Base-by-base conservation (phyloP, 495 filamentous ascomycete species). In the Chaetomium tenue region DNA sequence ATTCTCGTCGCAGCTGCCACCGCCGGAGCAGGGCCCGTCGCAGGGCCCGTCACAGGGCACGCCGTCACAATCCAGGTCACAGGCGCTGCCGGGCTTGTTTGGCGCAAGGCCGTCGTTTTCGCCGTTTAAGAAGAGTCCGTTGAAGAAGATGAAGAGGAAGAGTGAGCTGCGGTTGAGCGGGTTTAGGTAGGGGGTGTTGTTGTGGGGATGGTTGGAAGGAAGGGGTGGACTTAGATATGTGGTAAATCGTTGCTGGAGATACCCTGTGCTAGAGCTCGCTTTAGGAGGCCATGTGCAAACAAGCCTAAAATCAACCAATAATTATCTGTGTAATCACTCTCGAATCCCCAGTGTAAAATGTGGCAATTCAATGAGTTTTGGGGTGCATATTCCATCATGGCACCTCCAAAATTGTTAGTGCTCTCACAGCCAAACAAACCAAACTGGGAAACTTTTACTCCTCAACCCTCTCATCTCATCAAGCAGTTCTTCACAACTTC, bases 131-230 rank as follows among this genome's bases (percentile, higher is more conserved):
- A 63, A 58, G 33, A 47, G 37, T 6, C 63, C 63, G 20, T 1
- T 59, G 55, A 67, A 67, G 64, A 65, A 60, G 64, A n/a, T 20
- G 20, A 70, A 70, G 68, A 46, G 63, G 46, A 66, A 64, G 64
- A 70, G 68, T 47, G 68, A 58, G 50, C 33, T 50, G 20, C 13
- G 68, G 65, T 47, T 70, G 60, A 67, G 65, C 28, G 66, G 66
- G 53, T 68, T 68, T 65, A 25, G 66, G 39, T 68, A 53, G 40
- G 46, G 30, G n/a, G 30, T n/a, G n/a, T n/a, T n/a, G 44, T 20
- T 23, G 2, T 44, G 37, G 5, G 7, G 20, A 44, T 11, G 20
- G 2, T 12, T 46, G 40, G 11, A 15, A 20, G 39, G 30, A 2
- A 30, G 26, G 1, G 39, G 2, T 33, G 23, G 25, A 53, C 8